phyloP scores from a whole-genome alignment of 2,329 filamentous ascomycete species.

The Paecilomyces fulvus region DNA sequence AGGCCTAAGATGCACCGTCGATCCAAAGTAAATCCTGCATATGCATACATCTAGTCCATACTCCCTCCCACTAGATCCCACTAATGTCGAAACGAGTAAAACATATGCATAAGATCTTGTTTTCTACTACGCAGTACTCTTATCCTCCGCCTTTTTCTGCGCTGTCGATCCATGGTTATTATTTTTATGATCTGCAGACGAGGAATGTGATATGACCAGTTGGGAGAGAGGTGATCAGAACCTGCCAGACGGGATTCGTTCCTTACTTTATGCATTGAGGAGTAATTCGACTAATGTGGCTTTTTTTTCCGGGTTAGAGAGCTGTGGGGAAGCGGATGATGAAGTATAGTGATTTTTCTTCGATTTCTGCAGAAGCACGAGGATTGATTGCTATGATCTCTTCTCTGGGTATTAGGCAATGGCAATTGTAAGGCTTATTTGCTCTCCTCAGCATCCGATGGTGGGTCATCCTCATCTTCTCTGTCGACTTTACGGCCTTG shows the following conservation, averaged over 20 bases:
- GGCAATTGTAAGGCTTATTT: not conserved
- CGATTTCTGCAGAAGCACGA: not conserved
- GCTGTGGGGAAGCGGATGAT: not conserved
- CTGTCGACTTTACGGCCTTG: constrained; percentile 59
- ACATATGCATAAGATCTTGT: not conserved
- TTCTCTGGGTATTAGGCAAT: not conserved
- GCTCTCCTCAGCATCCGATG: constrained; percentile 17
- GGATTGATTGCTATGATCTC: not conserved
- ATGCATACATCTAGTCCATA: no score
- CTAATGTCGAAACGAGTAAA: not conserved
- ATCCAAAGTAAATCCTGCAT: no score
- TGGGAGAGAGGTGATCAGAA: not conserved
- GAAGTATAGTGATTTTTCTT: not conserved
- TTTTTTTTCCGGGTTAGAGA: not conserved
- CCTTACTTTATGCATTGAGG: not conserved
- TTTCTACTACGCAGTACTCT: not conserved
- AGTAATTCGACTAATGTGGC: not conserved
- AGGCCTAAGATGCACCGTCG: no score
- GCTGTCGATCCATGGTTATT: not conserved
- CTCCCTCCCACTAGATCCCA: not conserved
- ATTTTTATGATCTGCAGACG: not conserved
- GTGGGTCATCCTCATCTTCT: constrained; percentile 63
- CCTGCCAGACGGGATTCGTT: not conserved
- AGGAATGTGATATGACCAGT: not conserved
- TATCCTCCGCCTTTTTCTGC: not conserved